Evolutionary conservation across 768 basidiomycete species (phyloP).

Genomic region (Calocybe gangraenosa): DNA sequence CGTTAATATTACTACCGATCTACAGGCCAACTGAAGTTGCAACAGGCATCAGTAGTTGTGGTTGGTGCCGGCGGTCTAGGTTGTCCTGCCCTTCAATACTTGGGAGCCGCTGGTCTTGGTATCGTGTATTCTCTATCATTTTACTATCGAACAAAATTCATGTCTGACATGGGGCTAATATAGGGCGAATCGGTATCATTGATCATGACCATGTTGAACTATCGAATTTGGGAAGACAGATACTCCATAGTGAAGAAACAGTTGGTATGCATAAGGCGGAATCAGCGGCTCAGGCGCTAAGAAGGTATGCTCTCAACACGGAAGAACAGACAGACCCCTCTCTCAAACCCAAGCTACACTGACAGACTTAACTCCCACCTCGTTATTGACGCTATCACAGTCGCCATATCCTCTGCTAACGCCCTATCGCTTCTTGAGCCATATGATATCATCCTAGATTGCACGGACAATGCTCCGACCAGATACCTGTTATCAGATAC

Average conservation of each 20-base stretch:
- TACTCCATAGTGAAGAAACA: constrained; percentile 76
- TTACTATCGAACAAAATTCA: not conserved
- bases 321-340: no score
- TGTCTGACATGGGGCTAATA: not conserved
- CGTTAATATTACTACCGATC: no score
- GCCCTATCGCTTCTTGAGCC: constrained; percentile 37
- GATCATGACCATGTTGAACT: constrained; percentile 19
- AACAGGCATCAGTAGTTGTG: constrained; percentile 71
- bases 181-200: constrained; percentile 15
- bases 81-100: constrained; percentile 92
- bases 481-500: constrained; percentile 92
- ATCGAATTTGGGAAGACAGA: constrained; percentile 50
- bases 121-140: constrained; percentile 7
- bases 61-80: constrained; percentile 96
- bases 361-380: constrained; percentile 72
- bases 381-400: constrained; percentile 48
- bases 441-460: constrained; percentile 30
- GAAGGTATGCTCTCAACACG: constrained; percentile 38
- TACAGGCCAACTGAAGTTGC: constrained; percentile 75
- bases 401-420: constrained; percentile 56
- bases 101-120: constrained; percentile 92
- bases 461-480: constrained; percentile 71
- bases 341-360: no score
- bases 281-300: constrained; percentile 71
- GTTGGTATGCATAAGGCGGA: constrained; percentile 78